Base-by-base conservation (phyloP, 352 stramenopile species). In the Pythium vanterpoolii region DNA sequence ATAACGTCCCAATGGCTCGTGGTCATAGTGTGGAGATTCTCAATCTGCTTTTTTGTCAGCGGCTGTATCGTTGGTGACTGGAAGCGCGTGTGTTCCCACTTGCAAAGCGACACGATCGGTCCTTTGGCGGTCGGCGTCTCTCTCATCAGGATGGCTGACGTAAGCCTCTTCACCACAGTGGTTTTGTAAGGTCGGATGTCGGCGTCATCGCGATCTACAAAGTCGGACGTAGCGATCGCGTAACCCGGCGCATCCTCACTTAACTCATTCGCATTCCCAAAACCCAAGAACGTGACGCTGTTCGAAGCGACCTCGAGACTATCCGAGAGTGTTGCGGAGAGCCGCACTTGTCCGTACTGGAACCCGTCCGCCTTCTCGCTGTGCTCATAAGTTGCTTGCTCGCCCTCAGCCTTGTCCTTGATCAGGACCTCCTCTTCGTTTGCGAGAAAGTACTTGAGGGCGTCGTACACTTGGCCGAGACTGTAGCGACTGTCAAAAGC, bases 391-490 rank as follows among this genome's bases (percentile, higher is more conserved):
- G 6, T 13, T 4, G 23, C 26, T 5, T 36, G 14, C 11, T 23
- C 13, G 24, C 2, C 28, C 10, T 30, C 4, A n/a, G n/a, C n/a
- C 21, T 1, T n/a, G 3, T n/a, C 40, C 21, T 30, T 26, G 30
- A 21, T 28, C 0, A 56, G 14, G 5, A 57, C 26, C 24, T 13
- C 18, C n/a, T 46, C 23, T 16, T 57, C 33, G 36, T 57, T 47
- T 21, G 14, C 19, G 14, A 57, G 23, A 8, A 18, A 33, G 16
- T 7, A 57, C n/a, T 57, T 45, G 3, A 57, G 33, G 2, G 50
- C 50, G 3, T 57, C 23, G 24, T 34, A 57, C 24, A 57, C 50
- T 57, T 57, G 50, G 16, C 21, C 3, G 24, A 57, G 36, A 47
- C 34, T 34, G 13, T 21, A 57, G 23, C 50, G 34, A 4, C 34